Conservation (phyloP, 495 filamentous ascomycete genomes). For the Lasiosphaeria hispida region DNA sequence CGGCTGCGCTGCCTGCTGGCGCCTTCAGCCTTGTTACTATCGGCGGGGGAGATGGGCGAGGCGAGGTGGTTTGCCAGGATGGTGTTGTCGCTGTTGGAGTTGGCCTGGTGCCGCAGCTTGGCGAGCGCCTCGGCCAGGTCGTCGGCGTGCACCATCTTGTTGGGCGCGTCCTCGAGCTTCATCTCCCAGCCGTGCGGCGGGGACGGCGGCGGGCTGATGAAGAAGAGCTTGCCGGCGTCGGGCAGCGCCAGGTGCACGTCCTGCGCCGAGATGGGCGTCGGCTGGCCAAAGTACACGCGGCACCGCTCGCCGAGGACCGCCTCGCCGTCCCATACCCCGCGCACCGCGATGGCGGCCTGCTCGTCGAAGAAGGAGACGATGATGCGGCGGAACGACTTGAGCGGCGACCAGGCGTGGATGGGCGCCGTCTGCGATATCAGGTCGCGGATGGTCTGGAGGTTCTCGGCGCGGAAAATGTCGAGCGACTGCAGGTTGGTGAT, state of each 20-base stretch:
- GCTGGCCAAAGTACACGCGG: slow-evolving; percentile 85
- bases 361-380: slow-evolving; percentile 79
- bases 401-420: slow-evolving; percentile 84
- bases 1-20: slow-evolving; percentile 31
- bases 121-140: slow-evolving; percentile 81
- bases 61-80: not conserved
- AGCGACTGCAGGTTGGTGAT: slow-evolving; percentile 83
- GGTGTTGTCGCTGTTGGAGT: slow-evolving; percentile 20
- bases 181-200: slow-evolving; percentile 94
- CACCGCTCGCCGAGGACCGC: slow-evolving; percentile 66
- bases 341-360: slow-evolving; percentile 69
- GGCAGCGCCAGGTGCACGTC: slow-evolving; percentile 72
- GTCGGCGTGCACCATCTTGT: slow-evolving; percentile 87
- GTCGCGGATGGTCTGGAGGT: slow-evolving; percentile 71
- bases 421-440: slow-evolving; percentile 66
- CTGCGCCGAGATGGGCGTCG: slow-evolving; percentile 51
- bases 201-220: slow-evolving; percentile 89
- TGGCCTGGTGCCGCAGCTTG: slow-evolving; percentile 53
- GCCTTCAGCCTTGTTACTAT: slow-evolving; percentile 16
- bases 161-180: slow-evolving; percentile 84
- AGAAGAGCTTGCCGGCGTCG: slow-evolving; percentile 87
- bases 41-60: slow-evolving; percentile 32
- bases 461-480: slow-evolving; percentile 72
- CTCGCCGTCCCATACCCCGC: slow-evolving; percentile 68
- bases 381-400: slow-evolving; percentile 90